A percentile compares a stretch with the other conserved stretches of the same genome.
Conservation (phyloP, 306 rosid species). For the Quercus mongolica region DNA sequence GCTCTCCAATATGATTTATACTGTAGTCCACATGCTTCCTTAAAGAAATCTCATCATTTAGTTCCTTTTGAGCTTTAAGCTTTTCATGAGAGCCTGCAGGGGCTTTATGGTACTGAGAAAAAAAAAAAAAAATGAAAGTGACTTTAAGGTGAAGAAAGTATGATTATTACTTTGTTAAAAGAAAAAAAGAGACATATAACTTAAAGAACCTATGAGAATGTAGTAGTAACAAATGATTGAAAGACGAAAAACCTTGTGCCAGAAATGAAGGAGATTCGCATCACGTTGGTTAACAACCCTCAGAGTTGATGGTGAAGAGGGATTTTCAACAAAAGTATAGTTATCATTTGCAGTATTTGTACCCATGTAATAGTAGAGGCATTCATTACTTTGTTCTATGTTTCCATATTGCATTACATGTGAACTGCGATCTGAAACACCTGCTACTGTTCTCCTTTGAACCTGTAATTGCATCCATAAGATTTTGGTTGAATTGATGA, state of each 20-base stretch:
- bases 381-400: background rate
- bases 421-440: background rate
- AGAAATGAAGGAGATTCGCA: slow-evolving; percentile 22
- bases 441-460: slow-evolving; percentile 28
- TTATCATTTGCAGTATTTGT: slow-evolving; percentile 11
- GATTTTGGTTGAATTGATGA: too few species aligned
- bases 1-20: slow-evolving; percentile 22
- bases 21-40: slow-evolving; percentile 24
- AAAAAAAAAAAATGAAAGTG: background rate
- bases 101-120: slow-evolving; percentile 28
- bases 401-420: slow-evolving; percentile 46
- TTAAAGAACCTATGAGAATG: background rate
- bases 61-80: slow-evolving; percentile 25
- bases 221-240: background rate
- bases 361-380: slow-evolving; percentile 30
- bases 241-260: slow-evolving; percentile 25
- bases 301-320: background rate
- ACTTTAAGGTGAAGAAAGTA: too few species aligned
- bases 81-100: slow-evolving; percentile 28
- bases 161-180: too few species aligned
- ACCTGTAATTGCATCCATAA: slow-evolving; percentile 14
- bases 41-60: slow-evolving; percentile 17
- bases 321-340: background rate
- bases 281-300: slow-evolving; percentile 34
- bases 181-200: too few species aligned